Evolutionary conservation across 805 yeast species (phyloP), one percentile per base, ranked within the genome.

Genomic region (Yamadazyma paraphyllophila): DNA sequence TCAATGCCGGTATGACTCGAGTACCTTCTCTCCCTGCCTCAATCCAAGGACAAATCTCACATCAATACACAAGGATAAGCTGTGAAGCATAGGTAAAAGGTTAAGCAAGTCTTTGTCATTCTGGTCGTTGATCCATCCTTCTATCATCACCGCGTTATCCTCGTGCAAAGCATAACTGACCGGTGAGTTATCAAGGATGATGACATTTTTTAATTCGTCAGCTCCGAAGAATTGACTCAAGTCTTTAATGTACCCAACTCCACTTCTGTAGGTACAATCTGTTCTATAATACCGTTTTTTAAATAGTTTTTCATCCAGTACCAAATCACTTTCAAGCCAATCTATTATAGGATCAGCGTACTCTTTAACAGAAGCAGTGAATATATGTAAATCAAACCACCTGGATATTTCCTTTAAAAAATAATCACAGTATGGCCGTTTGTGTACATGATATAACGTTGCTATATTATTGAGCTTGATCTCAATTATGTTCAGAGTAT

Each of bases 41-140:
- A 92, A 71, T 7, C 95, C 81, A 45, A 92, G 67, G 2, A 92
- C 70, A 30, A 79, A 79, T 52, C 97, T 71, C 16, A 92, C 97
- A 63, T 92, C 99, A 7, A 89, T 82, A 24, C 92, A 82, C 51
- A 81, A 78, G 47, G 96, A 74, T 57, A 94, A 66, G 24, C 92
- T 83, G 56, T 82, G 78, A 36, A 89, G 67, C 58, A 94, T 67
- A 1, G 99, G 98, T 36, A 94, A 63, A 43, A 94, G 66, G 56
- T 89, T 83, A 64, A 94, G 69, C 47, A 94, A 69, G 57, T 89
- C 96, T 16, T 83, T 72, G 60, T 94, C 99, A 31, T 84, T 79
- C n/a, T 95, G 96, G 65, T 94, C 99, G 59, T 87, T 88, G 51
- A 94, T 89, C 99, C 99, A 94, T 38, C 99, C 98, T 66, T 91